These are phyloP conservation scores for Albophoma yamanashiensis DNA, from an alignment of 2,329 filamentous ascomycete species.

Conservation along the genomic window DNA sequence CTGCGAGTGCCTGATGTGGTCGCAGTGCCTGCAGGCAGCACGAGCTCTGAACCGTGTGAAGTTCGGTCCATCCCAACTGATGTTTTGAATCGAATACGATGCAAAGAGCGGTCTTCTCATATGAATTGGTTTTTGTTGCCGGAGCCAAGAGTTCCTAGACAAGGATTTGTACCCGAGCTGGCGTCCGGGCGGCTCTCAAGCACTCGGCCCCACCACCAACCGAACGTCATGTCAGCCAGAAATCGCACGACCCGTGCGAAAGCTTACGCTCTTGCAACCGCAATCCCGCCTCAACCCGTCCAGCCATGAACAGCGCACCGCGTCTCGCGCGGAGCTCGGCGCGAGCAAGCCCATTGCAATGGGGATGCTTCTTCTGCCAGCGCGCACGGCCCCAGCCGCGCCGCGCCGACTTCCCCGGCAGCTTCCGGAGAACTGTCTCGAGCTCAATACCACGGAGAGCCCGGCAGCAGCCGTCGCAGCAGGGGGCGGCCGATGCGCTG, in stretches of 20 bases:
- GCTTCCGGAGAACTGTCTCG: conserved; percentile 22
- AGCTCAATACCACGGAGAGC: conserved; percentile 14
- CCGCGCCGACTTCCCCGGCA: conserved; percentile 9
- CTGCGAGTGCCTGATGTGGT: neutral
- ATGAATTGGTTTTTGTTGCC: no score
- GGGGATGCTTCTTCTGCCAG: conserved; percentile 28
- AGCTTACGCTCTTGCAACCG: neutral
- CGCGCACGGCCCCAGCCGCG: conserved; percentile 17
- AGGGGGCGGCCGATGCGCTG: conserved; percentile 14
- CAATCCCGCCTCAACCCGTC: conserved; percentile 1
- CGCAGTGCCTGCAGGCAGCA: no score
- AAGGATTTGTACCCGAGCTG: no score
- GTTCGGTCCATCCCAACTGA: no score
- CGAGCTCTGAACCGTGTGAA: no score
- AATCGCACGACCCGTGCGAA: neutral
- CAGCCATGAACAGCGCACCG: conserved; percentile 28
- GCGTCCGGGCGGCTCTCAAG: neutral
- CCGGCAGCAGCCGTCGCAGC: conserved; percentile 11
- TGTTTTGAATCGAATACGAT: no score
- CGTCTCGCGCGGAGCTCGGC: conserved; percentile 22
- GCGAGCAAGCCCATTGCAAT: conserved; percentile 14
- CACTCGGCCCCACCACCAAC: neutral
- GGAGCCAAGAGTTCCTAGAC: no score
- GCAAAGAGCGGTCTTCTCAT: no score
- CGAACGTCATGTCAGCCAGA: neutral